These are phyloP conservation scores for Viridothelium virens DNA, from an alignment of 495 filamentous ascomycete species.

Conservation along the genomic window DNA sequence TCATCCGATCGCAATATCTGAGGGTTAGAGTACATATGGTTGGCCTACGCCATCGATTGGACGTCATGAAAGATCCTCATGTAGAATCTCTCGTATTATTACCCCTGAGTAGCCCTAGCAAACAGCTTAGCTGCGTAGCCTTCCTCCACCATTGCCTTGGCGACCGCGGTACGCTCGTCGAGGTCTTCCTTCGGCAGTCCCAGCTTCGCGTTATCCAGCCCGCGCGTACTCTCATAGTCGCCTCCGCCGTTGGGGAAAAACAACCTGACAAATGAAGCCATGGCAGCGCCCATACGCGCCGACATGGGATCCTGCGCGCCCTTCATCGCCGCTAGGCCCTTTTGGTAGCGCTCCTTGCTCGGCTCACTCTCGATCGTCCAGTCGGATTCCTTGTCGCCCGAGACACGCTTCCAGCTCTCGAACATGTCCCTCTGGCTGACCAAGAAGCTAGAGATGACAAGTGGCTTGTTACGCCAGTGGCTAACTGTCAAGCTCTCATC, in stretches of 20 bases:
- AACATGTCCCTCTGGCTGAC: slow-evolving; percentile 45
- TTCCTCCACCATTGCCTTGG: slow-evolving; percentile 3
- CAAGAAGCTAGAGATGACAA: slow-evolving; percentile 39
- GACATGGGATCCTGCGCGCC: slow-evolving; percentile 20
- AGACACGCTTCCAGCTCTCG: slow-evolving; percentile 43
- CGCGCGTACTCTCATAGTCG: slow-evolving; percentile 34
- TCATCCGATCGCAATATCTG: too few species aligned
- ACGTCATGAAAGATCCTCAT: too few species aligned
- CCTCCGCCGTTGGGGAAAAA: slow-evolving; percentile 45
- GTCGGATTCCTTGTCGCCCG: slow-evolving; percentile 44
- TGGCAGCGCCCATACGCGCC: too few species aligned
- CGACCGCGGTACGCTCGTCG: slow-evolving; percentile 45
- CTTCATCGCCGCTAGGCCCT: slow-evolving; percentile 32
- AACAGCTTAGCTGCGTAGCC: too few species aligned
- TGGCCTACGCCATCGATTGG: too few species aligned
- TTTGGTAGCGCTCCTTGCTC: slow-evolving; percentile 36
- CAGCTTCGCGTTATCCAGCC: slow-evolving; percentile 44
- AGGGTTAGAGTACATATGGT: too few species aligned
- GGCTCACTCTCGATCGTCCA: slow-evolving; percentile 48
- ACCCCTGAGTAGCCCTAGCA: too few species aligned
- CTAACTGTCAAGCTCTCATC: neutral
- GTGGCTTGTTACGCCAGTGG: slow-evolving; percentile 33
- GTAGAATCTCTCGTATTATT: too few species aligned
- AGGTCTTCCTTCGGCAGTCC: slow-evolving; percentile 53
- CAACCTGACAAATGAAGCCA: slow-evolving; percentile 38